A percentile compares a stretch with the other conserved stretches of the same genome.
Conservation (phyloP, 768 basidiomycete species). For the Suillus placidus region DNA sequence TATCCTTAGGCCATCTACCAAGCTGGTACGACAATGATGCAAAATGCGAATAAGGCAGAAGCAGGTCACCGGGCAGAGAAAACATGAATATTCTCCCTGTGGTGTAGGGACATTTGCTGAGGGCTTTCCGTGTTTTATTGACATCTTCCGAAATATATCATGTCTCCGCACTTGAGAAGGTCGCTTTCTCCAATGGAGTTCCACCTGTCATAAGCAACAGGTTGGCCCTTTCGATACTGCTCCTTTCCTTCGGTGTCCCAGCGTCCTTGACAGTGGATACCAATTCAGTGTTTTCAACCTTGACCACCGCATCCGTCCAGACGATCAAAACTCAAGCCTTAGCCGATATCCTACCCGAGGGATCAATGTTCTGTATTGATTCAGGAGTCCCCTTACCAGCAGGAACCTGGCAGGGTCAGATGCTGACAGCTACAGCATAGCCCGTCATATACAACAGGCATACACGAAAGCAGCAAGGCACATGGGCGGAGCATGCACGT, state of each 20-base stretch:
- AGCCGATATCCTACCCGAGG: conserved; percentile 55
- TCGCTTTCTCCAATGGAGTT: conserved; percentile 91
- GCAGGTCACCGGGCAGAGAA: conserved; percentile 87
- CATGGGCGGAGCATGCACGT: conserved; percentile 73
- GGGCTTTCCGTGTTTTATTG: conserved; percentile 83
- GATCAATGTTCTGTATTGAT: conserved; percentile 85
- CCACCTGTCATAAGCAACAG: conserved; percentile 85
- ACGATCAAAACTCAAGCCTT: not conserved
- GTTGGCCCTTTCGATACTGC: conserved; percentile 68
- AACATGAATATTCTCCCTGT: conserved; percentile 56
- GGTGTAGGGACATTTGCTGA: conserved; percentile 68
- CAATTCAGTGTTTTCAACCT: conserved; percentile 90
- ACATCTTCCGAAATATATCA: conserved; percentile 86
- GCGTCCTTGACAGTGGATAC: conserved; percentile 48
- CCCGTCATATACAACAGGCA: not conserved
- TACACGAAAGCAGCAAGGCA: conserved; percentile 59
- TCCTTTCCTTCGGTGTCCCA: conserved; percentile 66
- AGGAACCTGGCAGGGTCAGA: conserved; percentile 58
- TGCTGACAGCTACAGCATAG: conserved; percentile 40
- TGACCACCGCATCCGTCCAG: conserved; percentile 71
- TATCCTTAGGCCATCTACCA: conserved; percentile 60
- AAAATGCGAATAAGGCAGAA: conserved; percentile 84
- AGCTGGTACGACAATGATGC: conserved; percentile 83
- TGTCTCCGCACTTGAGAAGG: conserved; percentile 79
- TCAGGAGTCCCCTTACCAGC: conserved; percentile 38